Conservation (phyloP, 768 basidiomycete genomes). For the Termitomyces bulborhizus region DNA sequence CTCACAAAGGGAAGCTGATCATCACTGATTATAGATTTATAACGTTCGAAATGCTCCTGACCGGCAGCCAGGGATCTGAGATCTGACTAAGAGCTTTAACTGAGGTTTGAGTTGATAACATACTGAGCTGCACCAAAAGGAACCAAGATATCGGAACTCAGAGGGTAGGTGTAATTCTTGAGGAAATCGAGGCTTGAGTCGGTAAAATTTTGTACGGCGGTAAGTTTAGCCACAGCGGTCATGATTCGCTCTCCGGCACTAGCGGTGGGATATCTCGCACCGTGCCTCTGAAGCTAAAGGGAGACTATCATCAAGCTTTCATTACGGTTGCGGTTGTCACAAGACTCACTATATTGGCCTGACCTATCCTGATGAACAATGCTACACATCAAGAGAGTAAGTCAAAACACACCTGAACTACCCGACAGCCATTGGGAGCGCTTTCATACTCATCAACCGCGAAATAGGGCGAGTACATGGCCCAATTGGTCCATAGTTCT, state of each 20-base stretch:
- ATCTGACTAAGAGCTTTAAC: not conserved
- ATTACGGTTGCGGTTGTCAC: not conserved
- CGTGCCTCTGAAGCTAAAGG: slow-evolving; percentile 73
- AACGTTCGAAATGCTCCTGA: slow-evolving; percentile 43
- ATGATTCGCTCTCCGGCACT: slow-evolving; percentile 37
- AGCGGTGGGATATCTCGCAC: slow-evolving; percentile 68
- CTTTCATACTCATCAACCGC: slow-evolving; percentile 37
- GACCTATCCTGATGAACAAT: not conserved
- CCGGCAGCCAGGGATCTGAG: slow-evolving; percentile 42
- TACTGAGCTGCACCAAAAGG: slow-evolving; percentile 63
- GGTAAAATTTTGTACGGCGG: slow-evolving; percentile 35
- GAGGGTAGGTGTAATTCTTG: slow-evolving; percentile 46
- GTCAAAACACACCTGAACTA: slow-evolving; percentile 43
- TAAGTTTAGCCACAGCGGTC: slow-evolving; percentile 46
- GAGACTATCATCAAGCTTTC: not conserved
- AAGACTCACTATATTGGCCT: slow-evolving; percentile 59
- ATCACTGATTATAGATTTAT: slow-evolving; percentile 38
- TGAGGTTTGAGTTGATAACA: slow-evolving; percentile 14
- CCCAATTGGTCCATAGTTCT: slow-evolving; percentile 38
- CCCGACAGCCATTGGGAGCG: slow-evolving; percentile 42
- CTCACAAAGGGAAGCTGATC: slow-evolving; percentile 45
- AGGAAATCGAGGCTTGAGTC: slow-evolving; percentile 53
- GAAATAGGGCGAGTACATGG: slow-evolving; percentile 56
- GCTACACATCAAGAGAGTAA: not conserved
- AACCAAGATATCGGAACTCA: slow-evolving; percentile 57